Base-by-base conservation (phyloP, 2,329 filamentous ascomycete genomes). In the Hawksworthiomyces lignivorus region DNA sequence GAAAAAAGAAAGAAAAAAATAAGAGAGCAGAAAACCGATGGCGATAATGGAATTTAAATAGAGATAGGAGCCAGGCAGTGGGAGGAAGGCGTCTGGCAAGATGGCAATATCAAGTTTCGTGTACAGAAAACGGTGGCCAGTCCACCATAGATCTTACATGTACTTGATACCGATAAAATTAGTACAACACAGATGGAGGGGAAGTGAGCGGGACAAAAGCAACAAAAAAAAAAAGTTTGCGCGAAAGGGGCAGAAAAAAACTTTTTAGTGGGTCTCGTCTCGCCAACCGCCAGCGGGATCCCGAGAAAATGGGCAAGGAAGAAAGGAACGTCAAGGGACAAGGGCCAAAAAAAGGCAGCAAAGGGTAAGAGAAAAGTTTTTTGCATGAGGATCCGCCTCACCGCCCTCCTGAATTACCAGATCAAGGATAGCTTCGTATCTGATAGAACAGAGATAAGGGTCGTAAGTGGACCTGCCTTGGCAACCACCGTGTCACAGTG, bases 171-270 rank as follows among this genome's bases (percentile, higher is more conserved):
- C n/a, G n/a, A n/a, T n/a, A n/a, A 38, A 28, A 30, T 8, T 12
- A 19, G 18, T 12, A 10, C 18, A n/a, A 11, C 18, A 34, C 7
- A 26, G 26, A 19, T 24, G 21, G 4, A 12, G 35, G 30, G 11
- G 15, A 28, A 27, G 21, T 31, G 29, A 9, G 37, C 11, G 8
- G 20, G 18, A 10, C 5, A 34, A 20, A 14, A 26, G 3, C 15
- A 36, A 29, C 18, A 37, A 35, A 34, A 27, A 26, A 21, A n/a
- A 38, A 39, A 45, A 43, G 21, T 42, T 30, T 39, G 44, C 32
- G 32, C 26, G 18, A 29, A 43, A 40, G 41, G 39, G 41, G 45
- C 41, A 48, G 42, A 46, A 48, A 51, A 49, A 47, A 49, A 49
- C 48, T 50, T 52, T 52, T 44, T 44, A 26, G 42, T 49, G 48